Conservation (phyloP, 441 rosid genomes). For the Bocquillonia castaneifolia region DNA sequence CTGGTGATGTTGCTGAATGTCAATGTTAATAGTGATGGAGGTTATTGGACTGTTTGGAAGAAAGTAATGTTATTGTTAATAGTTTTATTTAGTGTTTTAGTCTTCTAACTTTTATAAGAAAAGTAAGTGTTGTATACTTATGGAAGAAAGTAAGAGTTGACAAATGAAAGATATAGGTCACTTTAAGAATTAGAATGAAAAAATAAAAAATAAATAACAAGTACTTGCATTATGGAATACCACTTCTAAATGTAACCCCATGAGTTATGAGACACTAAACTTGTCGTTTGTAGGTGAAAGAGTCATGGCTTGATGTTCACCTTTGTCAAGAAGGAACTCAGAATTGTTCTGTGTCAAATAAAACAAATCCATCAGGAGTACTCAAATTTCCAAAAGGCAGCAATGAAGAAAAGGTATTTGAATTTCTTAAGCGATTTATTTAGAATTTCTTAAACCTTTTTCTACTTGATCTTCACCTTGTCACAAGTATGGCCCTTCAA, state of each 20-base stretch:
- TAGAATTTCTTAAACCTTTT: background rate
- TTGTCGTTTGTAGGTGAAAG: slow-evolving; percentile 58
- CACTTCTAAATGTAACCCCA: background rate
- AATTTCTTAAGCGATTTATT: slow-evolving; percentile 15
- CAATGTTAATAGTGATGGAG: too few relatives aligned
- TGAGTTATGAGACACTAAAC: background rate
- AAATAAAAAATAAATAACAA: background rate
- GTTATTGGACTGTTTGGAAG: background rate
- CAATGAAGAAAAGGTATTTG: slow-evolving; percentile 71
- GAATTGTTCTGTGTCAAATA: slow-evolving; percentile 52
- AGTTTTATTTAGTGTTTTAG: background rate
- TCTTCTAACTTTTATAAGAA: background rate
- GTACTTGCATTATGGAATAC: background rate
- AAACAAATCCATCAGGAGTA: slow-evolving; percentile 39
- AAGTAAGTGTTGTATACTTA: background rate
- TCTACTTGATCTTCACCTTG: too few relatives aligned
- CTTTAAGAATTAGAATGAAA: background rate
- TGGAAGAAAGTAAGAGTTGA: background rate
- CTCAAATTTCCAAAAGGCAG: slow-evolving; percentile 76
- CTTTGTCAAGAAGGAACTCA: slow-evolving; percentile 71
- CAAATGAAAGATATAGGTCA: background rate
- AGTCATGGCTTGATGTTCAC: slow-evolving; percentile 88
- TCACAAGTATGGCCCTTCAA: background rate
- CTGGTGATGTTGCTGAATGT: too few relatives aligned
- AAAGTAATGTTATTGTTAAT: background rate